A percentile compares a stretch with the other conserved stretches of the same genome.
Conservation (phyloP, 805 yeast species). For the Myxozyma monticola region DNA sequence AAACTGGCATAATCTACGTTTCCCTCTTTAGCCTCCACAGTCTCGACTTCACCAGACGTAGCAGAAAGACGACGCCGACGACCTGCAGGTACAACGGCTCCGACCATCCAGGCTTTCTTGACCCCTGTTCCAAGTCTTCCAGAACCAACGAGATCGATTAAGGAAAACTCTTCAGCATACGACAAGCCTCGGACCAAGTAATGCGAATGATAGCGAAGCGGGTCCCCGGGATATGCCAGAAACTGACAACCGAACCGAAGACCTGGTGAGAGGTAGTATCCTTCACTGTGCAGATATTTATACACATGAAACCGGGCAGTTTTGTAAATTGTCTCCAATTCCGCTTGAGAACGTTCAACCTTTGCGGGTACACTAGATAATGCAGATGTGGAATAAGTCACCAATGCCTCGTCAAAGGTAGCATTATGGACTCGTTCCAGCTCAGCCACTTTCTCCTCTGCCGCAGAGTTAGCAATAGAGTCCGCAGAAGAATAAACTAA, state of each 20-base stretch:
- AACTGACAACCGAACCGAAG: conserved; percentile 86
- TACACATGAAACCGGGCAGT: conserved; percentile 42
- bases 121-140: conserved; percentile 93
- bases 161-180: conserved; percentile 53
- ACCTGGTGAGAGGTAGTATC: conserved; percentile 74
- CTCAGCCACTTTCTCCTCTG: conserved; percentile 1
- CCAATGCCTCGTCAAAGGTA: conserved; percentile 6
- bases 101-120: conserved; percentile 73
- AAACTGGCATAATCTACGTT: conserved; percentile 47
- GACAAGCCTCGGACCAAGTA: conserved; percentile 58
- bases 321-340: not conserved
- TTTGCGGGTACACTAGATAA: not conserved
- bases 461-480: conserved; percentile 1
- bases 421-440: not conserved
- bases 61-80: conserved; percentile 20
- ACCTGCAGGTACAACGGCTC: conserved; percentile 34
- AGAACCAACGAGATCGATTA: conserved; percentile 68
- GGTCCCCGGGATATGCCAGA: conserved; percentile 93
- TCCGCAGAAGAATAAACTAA: conserved; percentile 2
- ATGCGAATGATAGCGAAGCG: conserved; percentile 86
- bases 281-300: conserved; percentile 45
- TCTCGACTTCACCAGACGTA: conserved; percentile 1
- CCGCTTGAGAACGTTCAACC: conserved; percentile 1
- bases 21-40: conserved; percentile 11
- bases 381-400: not conserved